Base-by-base conservation (phyloP, 1,284 basidiomycete genomes). In the Rhodotorula sp. region DNA sequence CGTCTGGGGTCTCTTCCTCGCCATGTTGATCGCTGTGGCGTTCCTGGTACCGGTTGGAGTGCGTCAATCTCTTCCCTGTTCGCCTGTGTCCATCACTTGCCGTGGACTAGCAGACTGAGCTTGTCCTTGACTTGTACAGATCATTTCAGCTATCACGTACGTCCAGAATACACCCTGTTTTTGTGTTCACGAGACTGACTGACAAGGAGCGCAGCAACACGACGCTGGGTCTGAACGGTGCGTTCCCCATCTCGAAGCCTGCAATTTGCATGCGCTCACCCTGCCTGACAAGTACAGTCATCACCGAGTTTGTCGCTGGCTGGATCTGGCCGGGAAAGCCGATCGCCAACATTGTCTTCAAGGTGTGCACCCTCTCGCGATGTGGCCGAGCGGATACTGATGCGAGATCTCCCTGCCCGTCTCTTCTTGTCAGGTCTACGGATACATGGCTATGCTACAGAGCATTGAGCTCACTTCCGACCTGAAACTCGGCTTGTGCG, bases 11-110 rank as follows among this genome's bases (percentile, higher is more conserved):
- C 69, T 84, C 34, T 64, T 82, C 27, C 70, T 84, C 14, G 77
- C 81, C 0, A 77, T 83, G 13, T 45, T 77, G 23, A 81, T 84
- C 70, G 81, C 81, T 0, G 56, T 81, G 21, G 66, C 80, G 13
- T 84, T 83, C 71, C 74, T 84, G 16, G 74, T 81, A 1, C 82
- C 82, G 2, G 76, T 82, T 23, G 82, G 82, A 3, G 79, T 82
- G 42, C 75, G 81, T 64, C 75, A 76, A 79, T 48, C 59, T 34
- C 3, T 12, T 12, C 53, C 13, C 48, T 34, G 12, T 16, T 4
- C 49, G 8, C 44, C 10, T 14, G 48, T 4, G 13, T 9, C 42
- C 21, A 16, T 59, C 7, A 25, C 55, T 50, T 19, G 12, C 45
- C 4, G 27, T 34, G 34, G 34, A 34, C 34, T 34, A 34, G 3